Evolutionary conservation across 1,139 yeast species (phyloP).

Genomic region (Kodamaea alishanica): DNA sequence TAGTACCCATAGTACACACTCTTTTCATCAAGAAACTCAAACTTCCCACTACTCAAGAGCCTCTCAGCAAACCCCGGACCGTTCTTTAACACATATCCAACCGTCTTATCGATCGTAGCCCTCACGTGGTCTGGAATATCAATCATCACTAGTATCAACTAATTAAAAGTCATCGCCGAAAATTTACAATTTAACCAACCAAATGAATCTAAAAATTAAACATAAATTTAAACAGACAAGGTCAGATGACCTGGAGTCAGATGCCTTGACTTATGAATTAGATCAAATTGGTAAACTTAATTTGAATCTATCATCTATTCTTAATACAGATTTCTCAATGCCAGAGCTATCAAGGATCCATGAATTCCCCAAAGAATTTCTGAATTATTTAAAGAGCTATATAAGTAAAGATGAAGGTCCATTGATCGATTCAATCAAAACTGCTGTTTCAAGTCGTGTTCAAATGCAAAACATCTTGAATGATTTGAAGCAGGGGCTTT

Average conservation of each 20-base stretch:
- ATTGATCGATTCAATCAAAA: constrained; percentile 29
- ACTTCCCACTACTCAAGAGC: constrained; percentile 51
- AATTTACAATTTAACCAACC: too few relatives aligned
- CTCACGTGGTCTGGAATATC: constrained; percentile 52
- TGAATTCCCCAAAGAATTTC: constrained; percentile 29
- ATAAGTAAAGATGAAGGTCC: constrained; percentile 11
- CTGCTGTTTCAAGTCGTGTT: constrained; percentile 39
- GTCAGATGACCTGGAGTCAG: constrained; percentile 23
- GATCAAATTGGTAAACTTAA: constrained; percentile 45
- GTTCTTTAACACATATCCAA: constrained; percentile 63
- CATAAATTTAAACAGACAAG: too few relatives aligned
- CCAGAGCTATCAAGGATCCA: constrained; percentile 23
- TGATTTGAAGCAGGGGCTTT: constrained; percentile 51
- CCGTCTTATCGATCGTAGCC: constrained; percentile 66
- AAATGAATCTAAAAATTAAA: too few relatives aligned
- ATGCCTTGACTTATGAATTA: constrained; percentile 39
- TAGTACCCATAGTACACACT: constrained; percentile 62
- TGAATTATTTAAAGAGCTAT: constrained; percentile 28
- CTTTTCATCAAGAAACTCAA: constrained; percentile 53
- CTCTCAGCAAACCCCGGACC: constrained; percentile 65
- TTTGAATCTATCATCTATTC: constrained; percentile 18
- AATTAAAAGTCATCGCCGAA: too few relatives aligned
- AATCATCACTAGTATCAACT: too few relatives aligned
- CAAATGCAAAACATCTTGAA: constrained; percentile 49
- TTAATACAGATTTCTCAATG: constrained; percentile 12